Evolutionary conservation across 2,329 filamentous ascomycete species (phyloP).

Genomic region (Byssoonygena ceratinophila): DNA sequence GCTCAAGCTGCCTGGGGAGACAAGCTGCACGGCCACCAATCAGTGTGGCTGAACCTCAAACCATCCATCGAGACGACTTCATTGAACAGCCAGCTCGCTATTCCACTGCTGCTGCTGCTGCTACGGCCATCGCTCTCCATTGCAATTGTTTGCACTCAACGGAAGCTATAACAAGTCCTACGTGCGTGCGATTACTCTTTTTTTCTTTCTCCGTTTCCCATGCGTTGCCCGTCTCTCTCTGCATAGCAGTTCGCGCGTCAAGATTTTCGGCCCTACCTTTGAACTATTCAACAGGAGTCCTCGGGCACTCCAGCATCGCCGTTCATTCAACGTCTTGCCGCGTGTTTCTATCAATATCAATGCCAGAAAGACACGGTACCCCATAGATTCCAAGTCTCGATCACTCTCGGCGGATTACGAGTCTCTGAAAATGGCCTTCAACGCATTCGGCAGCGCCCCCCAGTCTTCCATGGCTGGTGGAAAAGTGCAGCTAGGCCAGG

Average conservation of each 20-base stretch:
- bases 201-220: background rate
- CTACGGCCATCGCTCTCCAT: background rate
- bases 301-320: constrained; percentile 31
- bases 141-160: background rate
- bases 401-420: constrained; percentile 31
- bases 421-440: constrained; percentile 50
- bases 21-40: constrained; percentile 8
- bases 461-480: constrained; percentile 34
- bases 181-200: too few species aligned
- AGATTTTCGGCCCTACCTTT: constrained; percentile 38
- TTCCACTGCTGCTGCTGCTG: background rate
- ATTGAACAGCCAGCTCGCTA: background rate
- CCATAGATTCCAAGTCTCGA: constrained; percentile 29
- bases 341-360: constrained; percentile 22
- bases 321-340: constrained; percentile 31
- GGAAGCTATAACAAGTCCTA: too few species aligned
- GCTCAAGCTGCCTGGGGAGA: constrained; percentile 30
- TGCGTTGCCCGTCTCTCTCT: constrained; percentile 3
- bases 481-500: constrained; percentile 46
- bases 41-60: constrained; percentile 3
- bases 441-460: constrained; percentile 44
- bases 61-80: background rate
- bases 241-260: constrained; percentile 24
- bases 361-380: constrained; percentile 27
- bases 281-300: constrained; percentile 36